Evolutionary conservation across 108 stramenopile genomes (phyloP).

Genomic region (Parietichytrium sp.): DNA sequence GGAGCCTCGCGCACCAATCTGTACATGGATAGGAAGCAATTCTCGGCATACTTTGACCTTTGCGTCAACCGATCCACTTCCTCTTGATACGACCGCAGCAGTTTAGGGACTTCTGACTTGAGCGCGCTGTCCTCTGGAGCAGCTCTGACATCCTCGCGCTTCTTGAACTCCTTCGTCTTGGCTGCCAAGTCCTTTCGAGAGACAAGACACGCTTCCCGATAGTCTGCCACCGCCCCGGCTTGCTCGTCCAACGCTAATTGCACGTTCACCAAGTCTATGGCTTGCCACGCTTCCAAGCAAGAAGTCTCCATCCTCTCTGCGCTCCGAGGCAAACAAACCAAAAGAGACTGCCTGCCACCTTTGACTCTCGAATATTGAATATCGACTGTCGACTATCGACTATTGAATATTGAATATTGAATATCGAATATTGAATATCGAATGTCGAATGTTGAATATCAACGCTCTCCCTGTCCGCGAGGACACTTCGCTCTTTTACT

Average conservation of each 20-base stretch:
- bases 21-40: conserved; percentile 13
- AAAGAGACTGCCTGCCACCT: no score
- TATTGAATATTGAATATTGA: no score
- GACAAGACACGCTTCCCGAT: background rate
- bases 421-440: no score
- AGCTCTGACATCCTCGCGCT: conserved; percentile 20
- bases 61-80: background rate
- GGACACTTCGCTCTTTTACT: no score
- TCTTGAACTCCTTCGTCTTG: conserved; percentile 38
- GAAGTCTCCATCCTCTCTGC: background rate
- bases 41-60: conserved; percentile 3
- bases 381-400: no score
- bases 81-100: conserved; percentile 14
- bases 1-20: conserved; percentile 25
- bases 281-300: conserved; percentile 21
- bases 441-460: no score
- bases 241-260: conserved; percentile 30
- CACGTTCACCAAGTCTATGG: conserved; percentile 17
- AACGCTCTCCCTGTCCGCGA: no score
- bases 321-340: no score
- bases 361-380: no score
- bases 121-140: background rate
- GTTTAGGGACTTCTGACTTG: background rate
- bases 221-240: conserved; percentile 4
- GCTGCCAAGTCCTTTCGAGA: background rate